phyloP scores from a whole-genome alignment of 768 basidiomycete species.

The Sarcodon aspratus region DNA sequence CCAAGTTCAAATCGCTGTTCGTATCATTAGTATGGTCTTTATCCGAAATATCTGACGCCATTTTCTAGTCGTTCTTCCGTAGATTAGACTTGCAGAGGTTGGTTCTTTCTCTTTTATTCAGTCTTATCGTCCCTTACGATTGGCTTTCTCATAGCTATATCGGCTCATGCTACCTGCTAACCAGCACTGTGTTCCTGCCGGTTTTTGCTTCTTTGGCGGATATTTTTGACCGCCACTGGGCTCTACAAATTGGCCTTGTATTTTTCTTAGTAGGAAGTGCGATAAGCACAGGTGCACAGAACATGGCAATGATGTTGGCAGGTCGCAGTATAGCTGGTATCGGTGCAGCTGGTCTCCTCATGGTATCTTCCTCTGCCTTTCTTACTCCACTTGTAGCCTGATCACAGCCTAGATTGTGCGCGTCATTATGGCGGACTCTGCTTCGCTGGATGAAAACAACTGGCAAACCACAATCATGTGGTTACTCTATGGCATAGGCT shows the following conservation, averaged over 20 bases:
- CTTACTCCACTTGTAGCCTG: conserved; percentile 5
- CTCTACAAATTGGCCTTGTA: conserved; percentile 31
- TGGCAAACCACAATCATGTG: conserved; percentile 29
- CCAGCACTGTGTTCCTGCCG: conserved; percentile 42
- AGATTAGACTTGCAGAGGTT: conserved; percentile 22
- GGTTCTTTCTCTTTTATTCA: background rate
- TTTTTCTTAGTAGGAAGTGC: conserved; percentile 36
- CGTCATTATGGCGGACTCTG: conserved; percentile 32
- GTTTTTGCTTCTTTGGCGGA: conserved; percentile 38
- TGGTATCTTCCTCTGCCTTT: conserved; percentile 11
- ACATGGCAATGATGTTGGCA: conserved; percentile 32
- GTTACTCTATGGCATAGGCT: conserved; percentile 32
- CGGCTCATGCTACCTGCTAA: conserved; percentile 37
- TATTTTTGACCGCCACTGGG: conserved; percentile 36
- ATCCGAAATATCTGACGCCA: background rate
- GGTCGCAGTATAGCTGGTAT: conserved; percentile 39
- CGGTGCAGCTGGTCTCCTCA: conserved; percentile 33
- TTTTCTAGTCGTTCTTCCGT: conserved; percentile 20
- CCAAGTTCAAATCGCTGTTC: conserved; percentile 37
- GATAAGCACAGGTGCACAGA: conserved; percentile 33
- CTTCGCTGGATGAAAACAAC: conserved; percentile 30
- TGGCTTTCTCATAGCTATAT: conserved; percentile 23
- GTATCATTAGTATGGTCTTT: conserved; percentile 4
- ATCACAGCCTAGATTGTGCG: conserved; percentile 23
- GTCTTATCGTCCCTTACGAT: background rate